Evolutionary conservation across 2,329 filamentous ascomycete genomes (phyloP), one percentile per base, ranked within the genome.

Genomic region (Parafenestella ontariensis): DNA sequence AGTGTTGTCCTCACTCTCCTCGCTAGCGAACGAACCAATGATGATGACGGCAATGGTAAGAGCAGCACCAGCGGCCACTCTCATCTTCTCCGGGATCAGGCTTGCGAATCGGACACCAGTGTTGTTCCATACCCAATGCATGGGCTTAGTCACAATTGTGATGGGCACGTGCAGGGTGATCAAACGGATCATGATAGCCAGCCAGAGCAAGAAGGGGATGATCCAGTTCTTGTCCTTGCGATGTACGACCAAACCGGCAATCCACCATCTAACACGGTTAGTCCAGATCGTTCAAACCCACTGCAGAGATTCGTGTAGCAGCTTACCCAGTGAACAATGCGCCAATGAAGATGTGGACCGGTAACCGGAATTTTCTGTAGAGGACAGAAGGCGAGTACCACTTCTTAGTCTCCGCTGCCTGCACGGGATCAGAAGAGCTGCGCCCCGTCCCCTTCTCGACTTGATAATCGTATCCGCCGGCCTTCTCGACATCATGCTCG

Each of bases 171-270:
- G 87, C 76, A 90, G 85, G 72, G 89, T 89, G 70, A 96, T 61
- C 44, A 96, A 74, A 29, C 92, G 89, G 46, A 95, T 79, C 10
- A 85, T 86, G 65, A 96, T 87, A 62, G 81, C 83, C 41, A 96
- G 84, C 81, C 89, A 96, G 42, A 96, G 72, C 46, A 96, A 81
- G 77, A 96, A 95, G 0, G 92, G 92, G 45, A 93, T 85, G 52
- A 96, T 77, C 92, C 92, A 96, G 69, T 91, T 91, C 76, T 84
- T 82, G 65, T 92, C 86, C 54, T 88, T 64, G 54, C 86, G 86
- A 73, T 94, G 91, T 48, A 91, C 80, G 54, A 92, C 81, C 43
- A 94, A 78, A 49, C 87, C 85, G 6, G 89, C 87, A 61, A 93
- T 88, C 89, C 89, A 93, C 90, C 90, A 92, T 67, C 83, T 77